Percentiles rank a stretch among this genome's conserved stretches.
Conservation (phyloP, 2,329 filamentous ascomycete genomes). For the Biscogniauxia marginata region DNA sequence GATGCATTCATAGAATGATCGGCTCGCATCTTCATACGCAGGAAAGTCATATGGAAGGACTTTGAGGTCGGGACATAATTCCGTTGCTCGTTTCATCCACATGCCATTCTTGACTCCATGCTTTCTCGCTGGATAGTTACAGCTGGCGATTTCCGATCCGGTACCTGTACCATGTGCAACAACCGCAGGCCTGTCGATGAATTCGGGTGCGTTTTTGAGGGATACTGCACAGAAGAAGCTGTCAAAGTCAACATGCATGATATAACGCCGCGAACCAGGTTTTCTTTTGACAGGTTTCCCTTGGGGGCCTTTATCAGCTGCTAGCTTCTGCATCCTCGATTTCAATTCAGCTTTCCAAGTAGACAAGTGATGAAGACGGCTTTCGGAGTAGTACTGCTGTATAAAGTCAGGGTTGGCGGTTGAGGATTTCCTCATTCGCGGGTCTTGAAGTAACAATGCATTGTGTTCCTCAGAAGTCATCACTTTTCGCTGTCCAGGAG, state of each 20-base stretch:
- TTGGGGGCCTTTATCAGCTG: constrained; percentile 62
- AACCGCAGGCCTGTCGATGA: constrained; percentile 74
- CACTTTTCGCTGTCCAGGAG: constrained; percentile 22
- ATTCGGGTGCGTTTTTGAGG: constrained; percentile 71
- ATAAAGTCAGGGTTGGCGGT: constrained; percentile 92
- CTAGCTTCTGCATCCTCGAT: constrained; percentile 77
- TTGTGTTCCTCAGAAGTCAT: constrained; percentile 94
- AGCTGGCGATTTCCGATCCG: constrained; percentile 94
- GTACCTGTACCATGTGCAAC: constrained; percentile 84
- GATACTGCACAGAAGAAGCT: constrained; percentile 98
- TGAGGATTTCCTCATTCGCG: constrained; percentile 81
- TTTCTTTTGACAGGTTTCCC: constrained; percentile 48
- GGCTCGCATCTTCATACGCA: constrained; percentile 89
- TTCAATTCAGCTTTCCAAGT: constrained; percentile 97
- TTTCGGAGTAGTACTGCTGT: constrained; percentile 93
- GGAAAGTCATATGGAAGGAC: constrained; percentile 95
- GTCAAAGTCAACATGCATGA: constrained; percentile 97
- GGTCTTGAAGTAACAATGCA: constrained; percentile 77
- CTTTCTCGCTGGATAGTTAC: constrained; percentile 86
- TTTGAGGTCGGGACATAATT: constrained; percentile 81
- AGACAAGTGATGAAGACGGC: constrained; percentile 88
- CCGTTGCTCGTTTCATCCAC: constrained; percentile 94
- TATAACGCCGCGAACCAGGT: constrained; percentile 69
- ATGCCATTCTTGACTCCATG: constrained; percentile 95
- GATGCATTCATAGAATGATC: constrained; percentile 82